Conservation (phyloP, 768 basidiomycete genomes). For the Pisolithus sp. region DNA sequence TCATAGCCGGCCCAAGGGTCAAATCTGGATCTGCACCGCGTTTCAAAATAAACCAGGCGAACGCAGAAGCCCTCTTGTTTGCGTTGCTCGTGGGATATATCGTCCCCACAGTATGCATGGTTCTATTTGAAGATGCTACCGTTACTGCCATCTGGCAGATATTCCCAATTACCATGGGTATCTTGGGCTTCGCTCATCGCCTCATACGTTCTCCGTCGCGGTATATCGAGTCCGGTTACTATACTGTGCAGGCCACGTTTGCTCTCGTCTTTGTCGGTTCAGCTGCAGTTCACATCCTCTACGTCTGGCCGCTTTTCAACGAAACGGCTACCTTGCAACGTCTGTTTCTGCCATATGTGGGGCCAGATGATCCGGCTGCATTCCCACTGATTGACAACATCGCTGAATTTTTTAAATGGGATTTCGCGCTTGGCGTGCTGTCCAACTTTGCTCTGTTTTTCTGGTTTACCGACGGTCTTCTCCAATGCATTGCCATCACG, state of each 20-base stretch:
- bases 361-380: neutral
- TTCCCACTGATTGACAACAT: slow-evolving; percentile 8
- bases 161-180: slow-evolving; percentile 42
- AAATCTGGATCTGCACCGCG: slow-evolving; percentile 10
- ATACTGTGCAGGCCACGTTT: slow-evolving; percentile 15
- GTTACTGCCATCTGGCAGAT: slow-evolving; percentile 51
- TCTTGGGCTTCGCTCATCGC: slow-evolving; percentile 36
- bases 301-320: slow-evolving; percentile 10
- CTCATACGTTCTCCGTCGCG: slow-evolving; percentile 27
- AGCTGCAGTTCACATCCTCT: slow-evolving; percentile 23
- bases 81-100: slow-evolving; percentile 38
- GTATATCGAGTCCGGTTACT: slow-evolving; percentile 13
- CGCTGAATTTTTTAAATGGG: slow-evolving; percentile 47
- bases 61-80: slow-evolving; percentile 50
- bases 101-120: slow-evolving; percentile 43
- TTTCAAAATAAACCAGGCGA: slow-evolving; percentile 34
- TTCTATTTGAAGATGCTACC: slow-evolving; percentile 34
- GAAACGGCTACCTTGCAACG: slow-evolving; percentile 2
- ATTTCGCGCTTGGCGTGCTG: slow-evolving; percentile 33
- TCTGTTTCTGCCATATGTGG: slow-evolving; percentile 12
- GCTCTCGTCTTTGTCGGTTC: slow-evolving; percentile 12
- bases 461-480: slow-evolving; percentile 38
- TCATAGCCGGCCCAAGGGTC: slow-evolving; percentile 31
- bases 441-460: slow-evolving; percentile 40
- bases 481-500: slow-evolving; percentile 29